Evolutionary conservation across 1,284 basidiomycete genomes (phyloP), one percentile per base, ranked within the genome.

Genomic region (Filobasidium uniguttulatum): DNA sequence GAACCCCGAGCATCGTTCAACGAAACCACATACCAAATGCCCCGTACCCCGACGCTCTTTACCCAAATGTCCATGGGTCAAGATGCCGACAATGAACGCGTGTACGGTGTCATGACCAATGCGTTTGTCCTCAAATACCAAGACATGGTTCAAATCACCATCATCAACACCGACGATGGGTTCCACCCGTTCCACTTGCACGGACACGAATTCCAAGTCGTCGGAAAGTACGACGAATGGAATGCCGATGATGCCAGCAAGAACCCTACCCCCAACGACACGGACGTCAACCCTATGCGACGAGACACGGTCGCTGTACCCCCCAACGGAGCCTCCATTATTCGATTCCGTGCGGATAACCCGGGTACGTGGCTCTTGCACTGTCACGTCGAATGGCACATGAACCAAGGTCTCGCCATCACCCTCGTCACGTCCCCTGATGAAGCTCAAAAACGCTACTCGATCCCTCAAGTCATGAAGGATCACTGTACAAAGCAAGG

Each of bases 201-300:
- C 59, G 69, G 68, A 1, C 85, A 91, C 70, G 79, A 80, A 61
- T 78, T 82, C 70, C 81, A 83, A 71, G 75, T 93, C 57, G 79
- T 90, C 38, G 72, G 78, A 55, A 81, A 83, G 50, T 75, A 79
- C 0, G 60, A 73, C 48, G 77, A 93, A 64, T 85, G 82, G 57
- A 80, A 79, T 0, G 88, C 87, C 0, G 68, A 76, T 59, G 84
- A 96, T 66, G 76, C 82, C 0, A 60, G 69, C 3, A 72, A 89
- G 52, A 94, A 94, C 71, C 90, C 89, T 15, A 80, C 85, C 0
- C 68, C 85, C 49, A 71, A 77, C 44, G 81, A 86, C 65, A 78
- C 75, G 6, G 82, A 85, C 61, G 64, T 70, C 1, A 94, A 94
- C 71, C 90, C 90, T 1, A 78, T 89, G 59, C 79, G 88, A 15